Conservation (phyloP, 148 eudicot species). For the Dianthus caryophyllus region DNA sequence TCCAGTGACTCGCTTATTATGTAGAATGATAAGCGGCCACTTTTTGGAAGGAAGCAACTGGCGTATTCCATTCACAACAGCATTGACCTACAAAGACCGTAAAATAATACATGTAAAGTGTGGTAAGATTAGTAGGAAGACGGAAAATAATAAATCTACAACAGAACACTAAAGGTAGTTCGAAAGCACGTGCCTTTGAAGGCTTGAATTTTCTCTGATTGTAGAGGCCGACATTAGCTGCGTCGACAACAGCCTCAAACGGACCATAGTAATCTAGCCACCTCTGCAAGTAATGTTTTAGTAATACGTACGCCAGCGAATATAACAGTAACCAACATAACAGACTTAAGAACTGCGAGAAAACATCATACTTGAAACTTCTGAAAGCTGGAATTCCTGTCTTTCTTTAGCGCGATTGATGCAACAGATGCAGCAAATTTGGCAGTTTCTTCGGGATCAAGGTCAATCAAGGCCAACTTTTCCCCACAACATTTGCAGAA, state of each 20-base stretch:
- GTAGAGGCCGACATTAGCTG: conserved; percentile 77
- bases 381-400: conserved; percentile 65
- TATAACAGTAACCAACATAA: neutral
- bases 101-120: neutral
- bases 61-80: conserved; percentile 74
- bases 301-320: conserved; percentile 1
- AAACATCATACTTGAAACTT: conserved; percentile 66
- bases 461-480: conserved; percentile 70
- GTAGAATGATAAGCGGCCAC: conserved; percentile 80
- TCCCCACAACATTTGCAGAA: conserved; percentile 73
- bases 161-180: conserved; percentile 2
- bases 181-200: conserved; percentile 47
- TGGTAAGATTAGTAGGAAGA: neutral
- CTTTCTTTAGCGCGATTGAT: conserved; percentile 61
- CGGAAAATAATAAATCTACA: neutral
- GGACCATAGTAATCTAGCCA: conserved; percentile 91
- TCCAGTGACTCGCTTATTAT: conserved; percentile 66
- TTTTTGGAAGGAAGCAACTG: conserved; percentile 70
- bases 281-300: conserved; percentile 43
- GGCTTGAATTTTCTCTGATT: conserved; percentile 63
- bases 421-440: conserved; percentile 85
- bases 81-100: conserved; percentile 53
- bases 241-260: conserved; percentile 90
- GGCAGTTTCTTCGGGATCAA: conserved; percentile 85
- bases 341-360: too few relatives aligned